These are phyloP conservation scores for Selenicereus undatus DNA, from an alignment of 148 eudicot genomes.

Conservation along the genomic window DNA sequence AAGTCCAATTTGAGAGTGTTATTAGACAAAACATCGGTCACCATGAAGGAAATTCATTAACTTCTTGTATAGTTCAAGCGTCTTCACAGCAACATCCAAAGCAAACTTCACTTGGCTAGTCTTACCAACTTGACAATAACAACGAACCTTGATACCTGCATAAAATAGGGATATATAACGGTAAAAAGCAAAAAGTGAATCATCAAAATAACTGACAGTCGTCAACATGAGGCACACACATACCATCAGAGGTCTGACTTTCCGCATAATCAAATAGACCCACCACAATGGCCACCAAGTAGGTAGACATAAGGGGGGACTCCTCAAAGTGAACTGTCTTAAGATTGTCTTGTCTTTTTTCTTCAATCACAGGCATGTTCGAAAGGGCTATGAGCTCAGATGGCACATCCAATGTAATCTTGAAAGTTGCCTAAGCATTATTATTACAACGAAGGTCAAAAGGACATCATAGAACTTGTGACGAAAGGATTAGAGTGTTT, in stretches of 20 bases:
- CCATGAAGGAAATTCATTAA: not conserved
- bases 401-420: slow-evolving; percentile 85
- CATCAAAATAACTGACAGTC: not conserved
- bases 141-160: slow-evolving; percentile 72
- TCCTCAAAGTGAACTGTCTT: slow-evolving; percentile 78
- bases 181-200: slow-evolving; percentile 7
- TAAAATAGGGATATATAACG: not conserved
- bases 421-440: slow-evolving; percentile 72
- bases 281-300: slow-evolving; percentile 86
- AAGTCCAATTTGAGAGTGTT: not conserved
- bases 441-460: not conserved
- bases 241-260: slow-evolving; percentile 88
- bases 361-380: slow-evolving; percentile 87
- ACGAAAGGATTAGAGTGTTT: not conserved
- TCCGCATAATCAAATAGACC: slow-evolving; percentile 88
- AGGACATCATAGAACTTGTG: not conserved
- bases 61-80: slow-evolving; percentile 68
- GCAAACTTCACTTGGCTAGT: slow-evolving; percentile 87
- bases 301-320: slow-evolving; percentile 93
- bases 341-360: slow-evolving; percentile 53
- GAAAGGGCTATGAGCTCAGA: slow-evolving; percentile 82
- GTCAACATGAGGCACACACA: not conserved
- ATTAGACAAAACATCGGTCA: not conserved
- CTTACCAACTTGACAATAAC: slow-evolving; percentile 91
- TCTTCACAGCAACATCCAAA: slow-evolving; percentile 85